These are phyloP conservation scores for Exophiala phaeomuriformis DNA, from an alignment of 2,329 filamentous ascomycete species.

Conservation along the genomic window DNA sequence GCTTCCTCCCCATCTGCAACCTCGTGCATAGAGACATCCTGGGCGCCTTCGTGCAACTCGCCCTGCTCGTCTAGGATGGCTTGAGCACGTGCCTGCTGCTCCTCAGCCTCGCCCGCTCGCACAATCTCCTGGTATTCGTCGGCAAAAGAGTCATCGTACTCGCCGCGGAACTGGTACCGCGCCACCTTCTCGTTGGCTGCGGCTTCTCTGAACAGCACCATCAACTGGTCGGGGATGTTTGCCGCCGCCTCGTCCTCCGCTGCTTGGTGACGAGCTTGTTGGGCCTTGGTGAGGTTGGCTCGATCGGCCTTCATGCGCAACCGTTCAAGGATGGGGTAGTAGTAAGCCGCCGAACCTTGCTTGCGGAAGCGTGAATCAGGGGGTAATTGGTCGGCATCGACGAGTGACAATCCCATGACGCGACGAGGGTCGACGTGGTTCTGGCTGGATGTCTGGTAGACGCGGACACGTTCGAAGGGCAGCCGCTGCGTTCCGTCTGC, in stretches of 20 bases:
- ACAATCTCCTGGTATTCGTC: conserved; percentile 25
- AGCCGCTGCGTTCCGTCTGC: conserved; percentile 36
- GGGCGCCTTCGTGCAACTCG: conserved; percentile 15
- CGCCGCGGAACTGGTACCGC: conserved; percentile 39
- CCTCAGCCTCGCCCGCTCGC: conserved; percentile 17
- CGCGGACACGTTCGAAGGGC: conserved; percentile 45
- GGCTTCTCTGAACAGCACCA: conserved; percentile 46
- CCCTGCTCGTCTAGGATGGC: conserved; percentile 26
- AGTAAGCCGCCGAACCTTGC: conserved; percentile 50
- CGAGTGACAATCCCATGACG: conserved; percentile 53
- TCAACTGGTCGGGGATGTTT: conserved; percentile 44
- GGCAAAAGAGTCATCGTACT: conserved; percentile 41
- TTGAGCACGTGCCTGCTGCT: conserved; percentile 22
- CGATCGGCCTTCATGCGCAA: conserved; percentile 45
- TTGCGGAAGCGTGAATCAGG: conserved; percentile 30
- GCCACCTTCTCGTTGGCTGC: conserved; percentile 26
- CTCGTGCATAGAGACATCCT: conserved; percentile 23
- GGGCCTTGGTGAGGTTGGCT: conserved; percentile 33
- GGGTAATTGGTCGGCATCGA: conserved; percentile 40
- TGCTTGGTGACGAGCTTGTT: conserved; percentile 28
- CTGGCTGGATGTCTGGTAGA: conserved; percentile 54
- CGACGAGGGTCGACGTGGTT: conserved; percentile 47
- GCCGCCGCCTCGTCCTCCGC: conserved; percentile 33
- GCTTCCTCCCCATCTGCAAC: conserved; percentile 20
- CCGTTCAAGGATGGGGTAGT: conserved; percentile 47